Evolutionary conservation across 495 filamentous ascomycete genomes (phyloP), one percentile per base, ranked within the genome.

Genomic region (Cercophora scortea): DNA sequence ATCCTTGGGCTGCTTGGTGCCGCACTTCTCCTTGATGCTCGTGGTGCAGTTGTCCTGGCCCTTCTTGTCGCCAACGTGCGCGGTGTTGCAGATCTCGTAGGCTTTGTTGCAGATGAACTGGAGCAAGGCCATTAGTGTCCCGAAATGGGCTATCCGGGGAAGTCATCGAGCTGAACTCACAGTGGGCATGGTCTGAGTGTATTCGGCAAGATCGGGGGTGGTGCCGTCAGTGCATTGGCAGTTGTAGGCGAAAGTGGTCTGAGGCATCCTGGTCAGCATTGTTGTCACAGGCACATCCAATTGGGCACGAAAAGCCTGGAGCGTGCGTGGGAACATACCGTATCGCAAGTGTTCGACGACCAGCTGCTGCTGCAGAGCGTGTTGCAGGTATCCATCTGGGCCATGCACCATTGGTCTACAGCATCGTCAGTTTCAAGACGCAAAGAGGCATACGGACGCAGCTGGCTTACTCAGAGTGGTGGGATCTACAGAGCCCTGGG

Each of bases 121-220:
- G 18, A 45, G 1, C 13, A 42, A 9, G 12, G n/a, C 9, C 15
- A 34, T 56, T 47, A 56, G 49, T 32, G n/a, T 51, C 12, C 13
- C 12, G 16, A 42, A 4, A 32, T 9, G 42, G 18, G 33, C 4
- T 25, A n/a, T n/a, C 13, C 32, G 16, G 25, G 16, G 17, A 50
- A 50, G 17, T 53, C 12, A 32, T 18, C n/a, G 32, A 12, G 17
- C 39, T 32, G 19, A 10, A 55, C 67, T 51, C 45, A 70, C 67
- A 13, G 59, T 65, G 17, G 65, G 66, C 38, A 71, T 60, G 36
- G 66, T 63, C 61, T 69, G 60, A 19, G 36, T 58, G 58, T 70
- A 71, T 47, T 70, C 62, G 47, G 67, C 52, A 13, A 71, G 67
- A 36, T 56, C 66, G 4, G 69, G 69, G 12, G 69, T 60, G 8